These are phyloP conservation scores for Metarhizium album DNA, from an alignment of 2,329 filamentous ascomycete species.

Conservation along the genomic window DNA sequence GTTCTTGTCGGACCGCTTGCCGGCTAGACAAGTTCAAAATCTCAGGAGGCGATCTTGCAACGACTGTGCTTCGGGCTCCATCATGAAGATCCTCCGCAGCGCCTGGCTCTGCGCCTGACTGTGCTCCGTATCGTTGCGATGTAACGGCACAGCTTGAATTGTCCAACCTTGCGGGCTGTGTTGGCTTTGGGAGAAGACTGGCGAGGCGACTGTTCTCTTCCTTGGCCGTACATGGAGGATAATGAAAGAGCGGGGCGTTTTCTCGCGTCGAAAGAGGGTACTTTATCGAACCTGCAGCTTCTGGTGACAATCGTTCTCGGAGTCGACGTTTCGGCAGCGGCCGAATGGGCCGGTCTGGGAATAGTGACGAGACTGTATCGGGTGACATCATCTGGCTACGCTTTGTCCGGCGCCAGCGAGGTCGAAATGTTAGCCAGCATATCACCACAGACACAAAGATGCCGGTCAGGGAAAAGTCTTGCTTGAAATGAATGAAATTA, in stretches of 20 bases:
- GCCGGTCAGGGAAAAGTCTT: conserved; percentile 8
- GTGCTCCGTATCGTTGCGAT: conserved; percentile 16
- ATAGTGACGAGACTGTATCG: conserved; percentile 71
- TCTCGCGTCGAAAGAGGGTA: conserved; percentile 69
- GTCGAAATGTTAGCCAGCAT: conserved; percentile 18
- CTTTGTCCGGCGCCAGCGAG: conserved; percentile 23
- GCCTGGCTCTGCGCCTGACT: conserved; percentile 16
- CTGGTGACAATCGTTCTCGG: conserved; percentile 75
- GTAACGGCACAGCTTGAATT: background rate
- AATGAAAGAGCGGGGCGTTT: conserved; percentile 61
- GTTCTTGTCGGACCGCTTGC: conserved; percentile 32
- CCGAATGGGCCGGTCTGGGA: conserved; percentile 83
- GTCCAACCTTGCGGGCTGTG: background rate
- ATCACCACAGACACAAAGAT: conserved; percentile 10
- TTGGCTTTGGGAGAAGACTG: conserved; percentile 4
- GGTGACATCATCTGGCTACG: conserved; percentile 47
- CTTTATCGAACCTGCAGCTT: conserved; percentile 70
- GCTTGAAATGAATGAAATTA: conserved; percentile 1
- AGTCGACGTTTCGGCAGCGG: conserved; percentile 83
- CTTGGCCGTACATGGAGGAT: conserved; percentile 42
- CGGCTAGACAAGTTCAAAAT: conserved; percentile 31
- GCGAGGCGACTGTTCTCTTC: conserved; percentile 25
- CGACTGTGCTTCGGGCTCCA: conserved; percentile 24
- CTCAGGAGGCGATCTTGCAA: conserved; percentile 36
- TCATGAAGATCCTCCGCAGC: conserved; percentile 46